Base-by-base conservation (phyloP, 2,329 filamentous ascomycete species). In the Sclerotiophoma versabilis region DNA sequence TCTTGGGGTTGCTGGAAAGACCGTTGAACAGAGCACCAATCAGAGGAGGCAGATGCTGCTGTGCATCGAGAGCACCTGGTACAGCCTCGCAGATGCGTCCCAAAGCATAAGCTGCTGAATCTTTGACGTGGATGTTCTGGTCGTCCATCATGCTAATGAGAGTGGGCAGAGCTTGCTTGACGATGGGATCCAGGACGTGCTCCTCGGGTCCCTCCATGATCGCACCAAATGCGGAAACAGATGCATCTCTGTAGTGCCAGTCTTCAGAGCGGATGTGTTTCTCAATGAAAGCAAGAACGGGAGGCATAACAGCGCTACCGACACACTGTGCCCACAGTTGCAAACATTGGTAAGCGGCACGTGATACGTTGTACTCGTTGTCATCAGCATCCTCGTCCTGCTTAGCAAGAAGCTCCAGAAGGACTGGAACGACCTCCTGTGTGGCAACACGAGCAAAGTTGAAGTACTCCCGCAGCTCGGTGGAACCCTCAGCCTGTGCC, bases 181-280 rank as follows among this genome's bases (percentile, higher is more conserved):
- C 91, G 51, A 99, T 89, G 51, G 93, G 93, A 69, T 96, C 92
- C 46, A 99, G 81, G 43, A 93, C 87, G 79, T 91, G 91, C 76
- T 96, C 91, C 54, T 98, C 95, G 1, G 95, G 95, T 22, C 95
- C 95, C 73, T 99, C 95, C 93, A 99, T 97, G 68, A 99, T 98
- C 63, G 93, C 95, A 60, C 95, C 95, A 66, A 99, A 98, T 15
- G 95, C 93, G 55, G 95, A 96, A 26, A 99, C 95, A 44, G 95
- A 93, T 47, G 95, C 95, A 79, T 99, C 95, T 67, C 95, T 87
- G 75, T 88, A 86, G 75, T 96, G 93, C 95, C 95, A 99, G 77
- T 98, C 92, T 51, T 96, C 92, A 55, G 86, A 86, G 62, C 92
- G 88, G 44, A 99, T 84, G 79, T 98, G 93, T 69, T 84, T 83